phyloP scores from a whole-genome alignment of 192 early-diverging fungal species.

The Pilobolus umbonatus region DNA sequence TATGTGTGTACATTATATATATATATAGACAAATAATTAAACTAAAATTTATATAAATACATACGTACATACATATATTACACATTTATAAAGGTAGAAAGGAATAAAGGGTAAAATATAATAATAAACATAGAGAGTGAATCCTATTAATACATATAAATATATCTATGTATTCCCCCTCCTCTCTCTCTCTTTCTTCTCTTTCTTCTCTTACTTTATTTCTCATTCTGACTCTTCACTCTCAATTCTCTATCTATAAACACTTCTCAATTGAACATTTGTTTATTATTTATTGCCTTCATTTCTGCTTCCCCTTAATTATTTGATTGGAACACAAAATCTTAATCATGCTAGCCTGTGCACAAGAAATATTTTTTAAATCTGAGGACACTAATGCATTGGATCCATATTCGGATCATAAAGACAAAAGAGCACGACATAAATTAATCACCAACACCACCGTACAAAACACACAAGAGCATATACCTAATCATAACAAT shows the following conservation, averaged over 20 bases:
- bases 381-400: slow-evolving; percentile 5
- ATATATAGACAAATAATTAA: too few relatives aligned
- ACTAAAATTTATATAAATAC: too few relatives aligned
- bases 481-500: not conserved
- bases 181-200: slow-evolving; percentile 12
- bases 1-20: too few relatives aligned
- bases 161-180: too few relatives aligned
- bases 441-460: not conserved
- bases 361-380: slow-evolving; percentile 31
- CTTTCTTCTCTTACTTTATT: slow-evolving; percentile 5
- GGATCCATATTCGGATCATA: slow-evolving; percentile 3
- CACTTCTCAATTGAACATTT: slow-evolving; percentile 1
- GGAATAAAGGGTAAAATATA: too few relatives aligned
- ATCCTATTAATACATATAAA: too few relatives aligned
- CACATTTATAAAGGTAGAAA: too few relatives aligned
- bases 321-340: not conserved
- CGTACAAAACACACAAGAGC: too few relatives aligned
- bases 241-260: slow-evolving; percentile 3
- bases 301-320: slow-evolving; percentile 1
- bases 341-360: slow-evolving; percentile 26
- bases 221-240: too few relatives aligned
- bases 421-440: slow-evolving; percentile 14
- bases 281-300: not conserved
- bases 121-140: too few relatives aligned
- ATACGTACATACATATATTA: too few relatives aligned